Base-by-base conservation (phyloP, 768 basidiomycete genomes). In the Mycena vitilis region DNA sequence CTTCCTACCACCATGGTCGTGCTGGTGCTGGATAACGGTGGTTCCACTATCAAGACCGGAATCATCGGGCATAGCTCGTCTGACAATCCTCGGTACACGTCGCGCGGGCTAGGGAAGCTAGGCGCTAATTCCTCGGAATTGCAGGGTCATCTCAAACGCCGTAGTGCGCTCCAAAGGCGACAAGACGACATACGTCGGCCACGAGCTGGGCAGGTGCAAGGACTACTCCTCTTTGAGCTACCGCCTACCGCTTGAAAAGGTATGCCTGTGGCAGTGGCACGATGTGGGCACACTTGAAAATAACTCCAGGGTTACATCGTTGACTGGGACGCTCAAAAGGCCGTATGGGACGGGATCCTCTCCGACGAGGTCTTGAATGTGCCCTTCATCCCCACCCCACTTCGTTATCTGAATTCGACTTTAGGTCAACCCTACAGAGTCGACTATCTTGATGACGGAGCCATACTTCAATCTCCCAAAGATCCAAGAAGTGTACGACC, bases 261-360 rank as follows among this genome's bases (percentile, higher is more conserved):
- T 15, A 40, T 40, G 40, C 4, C 40, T 15, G 10, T 40, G 40
- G 10, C 5, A 30, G 30, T 5, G 30, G 11, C 15, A 15, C 40
- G 40, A 2, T 40, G 40, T 9, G 10, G 40, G 7, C 40, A 15
- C 30, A 15, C 10, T 40, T 40, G 40, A 40, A 2, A 40, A 40
- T 37, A 63, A 30, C 2, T 71, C 48, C 77, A 98, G 96, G 96
- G 96, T 30, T 94, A 92, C 78, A 82, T 97, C 20, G 91, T 94
- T 30, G 95, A 97, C 75, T 99, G 96, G 96, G 96, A 98, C 71
- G 92, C 92, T 4, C 90, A 99, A 79, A 97, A 97, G 78, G 91
- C 92, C n/a, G 85, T 99, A 7, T 98, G 96, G 40, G 96, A 98
- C 71, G 89, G 92, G 16, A 75, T 97, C 25, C 95, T 98, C 79